These are phyloP conservation scores for Echium plantagineum DNA, from an alignment of 257 asterid species.

Conservation along the genomic window DNA sequence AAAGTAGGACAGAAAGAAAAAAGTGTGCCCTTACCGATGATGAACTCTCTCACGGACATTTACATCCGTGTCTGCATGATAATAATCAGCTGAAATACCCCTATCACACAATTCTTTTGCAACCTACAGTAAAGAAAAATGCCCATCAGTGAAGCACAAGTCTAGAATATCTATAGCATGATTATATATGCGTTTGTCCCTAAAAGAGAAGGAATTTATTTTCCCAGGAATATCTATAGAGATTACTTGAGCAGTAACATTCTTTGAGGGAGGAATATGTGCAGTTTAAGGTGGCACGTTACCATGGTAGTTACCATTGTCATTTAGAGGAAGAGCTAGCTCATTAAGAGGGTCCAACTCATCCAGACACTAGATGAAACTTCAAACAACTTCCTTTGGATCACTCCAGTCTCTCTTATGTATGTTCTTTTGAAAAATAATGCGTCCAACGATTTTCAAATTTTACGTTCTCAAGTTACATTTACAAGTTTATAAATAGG, in stretches of 20 bases:
- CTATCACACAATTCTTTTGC: slow-evolving; percentile 72
- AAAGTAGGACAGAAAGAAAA: background rate
- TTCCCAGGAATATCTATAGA: background rate
- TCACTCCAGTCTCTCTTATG: too few species aligned
- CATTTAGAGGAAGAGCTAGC: background rate
- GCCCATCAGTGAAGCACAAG: background rate
- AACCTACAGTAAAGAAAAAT: slow-evolving; percentile 36
- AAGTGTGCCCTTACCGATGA: slow-evolving; percentile 34
- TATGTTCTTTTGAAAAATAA: too few species aligned
- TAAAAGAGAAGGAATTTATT: background rate
- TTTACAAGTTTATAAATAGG: too few species aligned
- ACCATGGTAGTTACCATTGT: background rate
- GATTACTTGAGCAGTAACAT: background rate
- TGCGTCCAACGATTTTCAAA: too few species aligned
- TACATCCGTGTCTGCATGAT: slow-evolving; percentile 94
- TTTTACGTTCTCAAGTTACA: too few species aligned
- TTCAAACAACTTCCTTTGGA: too few species aligned
- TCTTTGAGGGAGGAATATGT: background rate
- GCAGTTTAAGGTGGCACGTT: background rate
- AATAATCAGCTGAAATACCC: slow-evolving; percentile 74
- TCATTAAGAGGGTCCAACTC: too few species aligned
- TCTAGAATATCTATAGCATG: background rate
- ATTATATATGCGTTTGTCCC: background rate
- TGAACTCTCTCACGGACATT: slow-evolving; percentile 83
- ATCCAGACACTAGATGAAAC: too few species aligned